Base-by-base conservation (phyloP, 345 rosid genomes). In the Acer yangbiense region DNA sequence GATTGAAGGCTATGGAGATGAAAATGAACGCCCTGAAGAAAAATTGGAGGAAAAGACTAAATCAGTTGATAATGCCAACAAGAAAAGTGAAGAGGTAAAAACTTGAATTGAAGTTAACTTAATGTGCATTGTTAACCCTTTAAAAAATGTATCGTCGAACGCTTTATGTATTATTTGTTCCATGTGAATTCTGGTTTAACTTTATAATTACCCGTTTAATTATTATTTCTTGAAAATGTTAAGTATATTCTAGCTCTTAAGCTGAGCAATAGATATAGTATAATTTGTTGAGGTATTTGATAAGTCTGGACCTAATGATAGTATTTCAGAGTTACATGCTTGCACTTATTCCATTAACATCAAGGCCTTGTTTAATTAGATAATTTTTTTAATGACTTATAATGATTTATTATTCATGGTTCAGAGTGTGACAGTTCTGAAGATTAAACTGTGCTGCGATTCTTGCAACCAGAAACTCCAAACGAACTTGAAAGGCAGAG, bases 371-470 rank as follows among this genome's bases (percentile, higher is more conserved):
- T 62, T 41, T 46, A 5, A 43, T 25, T 44, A 23, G 68, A 21
- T 35, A 13, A n/a, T 7, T 61, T 62, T 14, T 43, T 43, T 23
- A 8, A 13, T 18, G 58, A 61, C 68, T 73, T 8, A 44, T 62
- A 2, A 44, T 25, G 20, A 23, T 7, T 10, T 62, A 2, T 73
- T 46, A 62, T 46, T 17, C 11, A 39, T 73, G 41, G 52, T 23
- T 73, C 58, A 73, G 76, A 10, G 25, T 35, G 4, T 17, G 18
- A 20, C 6, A 1, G 11, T 43, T 62, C 32, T 73, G 68, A 73
- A 73, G 76, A 44, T 73, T 27, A 63, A 62, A 73, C 17, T 73
- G 44, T 73, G 76, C 44, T 73, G 76, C 6, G 18, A 44, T 23
- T 23, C 58, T 44, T 73, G 76, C 69, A 73, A 73, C 48, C 43